Conservation (phyloP, 2,329 filamentous ascomycete species). For the Ceratocystis variospora region DNA sequence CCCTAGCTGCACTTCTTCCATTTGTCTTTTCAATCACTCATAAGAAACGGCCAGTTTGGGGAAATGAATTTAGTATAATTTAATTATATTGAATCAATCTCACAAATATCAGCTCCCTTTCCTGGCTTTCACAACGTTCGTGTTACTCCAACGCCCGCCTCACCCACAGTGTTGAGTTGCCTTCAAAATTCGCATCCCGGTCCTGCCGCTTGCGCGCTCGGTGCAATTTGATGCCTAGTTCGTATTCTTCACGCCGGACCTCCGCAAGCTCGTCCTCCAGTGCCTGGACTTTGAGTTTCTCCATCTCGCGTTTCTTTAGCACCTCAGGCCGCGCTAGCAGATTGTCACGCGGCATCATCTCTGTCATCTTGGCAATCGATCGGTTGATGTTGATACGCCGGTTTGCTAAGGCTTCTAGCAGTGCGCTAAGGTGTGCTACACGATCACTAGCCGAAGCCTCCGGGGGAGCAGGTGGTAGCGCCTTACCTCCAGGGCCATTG, state of each 20-base stretch:
- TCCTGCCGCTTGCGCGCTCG: constrained; percentile 63
- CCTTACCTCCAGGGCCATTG: constrained; percentile 33
- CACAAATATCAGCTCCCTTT: background rate
- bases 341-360: constrained; percentile 59
- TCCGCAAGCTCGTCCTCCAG: constrained; percentile 56
- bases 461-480: constrained; percentile 46
- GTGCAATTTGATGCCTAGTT: constrained; percentile 61
- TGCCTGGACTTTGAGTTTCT: constrained; percentile 52
- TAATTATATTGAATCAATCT: too few species aligned
- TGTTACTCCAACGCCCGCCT: constrained; percentile 40
- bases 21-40: too few species aligned
- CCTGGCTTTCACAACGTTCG: background rate
- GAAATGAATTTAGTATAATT: too few species aligned
- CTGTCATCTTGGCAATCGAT: constrained; percentile 62
- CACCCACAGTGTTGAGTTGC: constrained; percentile 57
- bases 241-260: constrained; percentile 62
- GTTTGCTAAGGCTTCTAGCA: constrained; percentile 50
- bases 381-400: constrained; percentile 57
- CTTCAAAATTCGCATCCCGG: constrained; percentile 49
- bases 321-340: constrained; percentile 54
- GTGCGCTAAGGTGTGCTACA: constrained; percentile 51
- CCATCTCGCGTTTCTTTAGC: constrained; percentile 38
- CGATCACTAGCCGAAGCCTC: constrained; percentile 48
- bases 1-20: too few species aligned
- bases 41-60: too few species aligned